phyloP scores from a whole-genome alignment of 805 yeast species.

The Cyberlindnera bimundalis region DNA sequence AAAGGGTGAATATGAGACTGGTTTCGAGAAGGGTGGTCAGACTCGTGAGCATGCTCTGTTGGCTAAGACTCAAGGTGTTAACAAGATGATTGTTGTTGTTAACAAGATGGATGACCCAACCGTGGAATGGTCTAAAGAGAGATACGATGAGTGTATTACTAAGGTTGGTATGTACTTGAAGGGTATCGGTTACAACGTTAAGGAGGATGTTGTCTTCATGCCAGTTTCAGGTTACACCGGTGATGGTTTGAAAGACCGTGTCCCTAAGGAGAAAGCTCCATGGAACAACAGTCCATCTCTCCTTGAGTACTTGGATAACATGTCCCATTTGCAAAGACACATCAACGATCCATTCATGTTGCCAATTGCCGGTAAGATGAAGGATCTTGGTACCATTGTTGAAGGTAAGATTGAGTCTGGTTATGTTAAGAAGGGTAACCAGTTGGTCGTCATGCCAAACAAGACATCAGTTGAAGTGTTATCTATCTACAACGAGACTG shows the following conservation, averaged over 20 bases:
- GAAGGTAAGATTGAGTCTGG: slow-evolving; percentile 99
- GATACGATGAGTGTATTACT: slow-evolving; percentile 91
- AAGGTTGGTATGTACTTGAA: slow-evolving; percentile 76
- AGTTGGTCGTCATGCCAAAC: slow-evolving; percentile 89
- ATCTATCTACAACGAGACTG: slow-evolving; percentile 90
- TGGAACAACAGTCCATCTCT: slow-evolving; percentile 95
- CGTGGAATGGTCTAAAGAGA: slow-evolving; percentile 91
- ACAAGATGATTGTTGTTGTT: slow-evolving; percentile 86
- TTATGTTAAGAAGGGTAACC: slow-evolving; percentile 74
- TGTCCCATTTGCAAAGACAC: slow-evolving; percentile 81
- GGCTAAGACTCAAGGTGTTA: slow-evolving; percentile 98
- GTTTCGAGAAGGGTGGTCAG: slow-evolving; percentile 98
- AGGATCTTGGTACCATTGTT: slow-evolving; percentile 94
- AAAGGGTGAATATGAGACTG: slow-evolving; percentile 99
- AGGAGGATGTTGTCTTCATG: slow-evolving; percentile 86
- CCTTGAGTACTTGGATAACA: slow-evolving; percentile 80
- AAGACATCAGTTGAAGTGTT: slow-evolving; percentile 77
- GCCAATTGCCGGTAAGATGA: slow-evolving; percentile 92
- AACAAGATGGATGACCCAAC: slow-evolving; percentile 99
- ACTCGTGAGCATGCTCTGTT: slow-evolving; percentile 96
- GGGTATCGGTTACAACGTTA: slow-evolving; percentile 82
- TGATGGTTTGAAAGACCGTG: slow-evolving; percentile 89
- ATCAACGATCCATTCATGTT: slow-evolving; percentile 96
- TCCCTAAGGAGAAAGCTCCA: slow-evolving; percentile 66
- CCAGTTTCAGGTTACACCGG: slow-evolving; percentile 99